These are phyloP conservation scores for Melampsora abietis-canadensis DNA, from an alignment of 1,284 basidiomycete species.

Conservation along the genomic window DNA sequence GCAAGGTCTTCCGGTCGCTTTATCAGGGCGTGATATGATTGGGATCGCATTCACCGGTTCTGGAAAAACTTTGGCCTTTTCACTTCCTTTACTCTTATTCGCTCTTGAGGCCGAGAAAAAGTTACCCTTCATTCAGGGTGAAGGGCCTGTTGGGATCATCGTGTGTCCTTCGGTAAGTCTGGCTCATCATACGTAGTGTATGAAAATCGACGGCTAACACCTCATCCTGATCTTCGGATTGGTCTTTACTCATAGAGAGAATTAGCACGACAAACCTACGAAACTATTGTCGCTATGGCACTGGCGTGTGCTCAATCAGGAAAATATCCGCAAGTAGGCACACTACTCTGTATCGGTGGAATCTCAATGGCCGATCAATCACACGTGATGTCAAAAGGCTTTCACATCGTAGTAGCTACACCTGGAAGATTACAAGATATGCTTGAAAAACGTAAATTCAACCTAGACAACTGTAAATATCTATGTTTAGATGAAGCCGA, in stretches of 20 bases:
- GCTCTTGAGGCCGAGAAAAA: slow-evolving; percentile 88
- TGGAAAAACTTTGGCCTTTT: slow-evolving; percentile 57
- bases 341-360: slow-evolving; percentile 90
- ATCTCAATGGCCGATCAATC: slow-evolving; percentile 96
- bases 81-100: slow-evolving; percentile 64
- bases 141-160: slow-evolving; percentile 91
- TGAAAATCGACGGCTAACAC: background rate
- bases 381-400: slow-evolving; percentile 79
- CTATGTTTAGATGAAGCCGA: slow-evolving; percentile 99
- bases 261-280: slow-evolving; percentile 90
- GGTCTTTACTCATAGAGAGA: slow-evolving; percentile 62
- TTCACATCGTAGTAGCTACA: slow-evolving; percentile 91
- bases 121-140: slow-evolving; percentile 81
- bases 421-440: slow-evolving; percentile 57
- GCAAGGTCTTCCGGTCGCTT: slow-evolving; percentile 91
- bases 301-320: slow-evolving; percentile 66
- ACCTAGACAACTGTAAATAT: slow-evolving; percentile 73
- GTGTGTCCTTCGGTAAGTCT: slow-evolving; percentile 74
- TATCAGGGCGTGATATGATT: slow-evolving; percentile 57
- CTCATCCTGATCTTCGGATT: background rate
- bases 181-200: background rate
- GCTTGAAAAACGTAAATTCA: slow-evolving; percentile 86
- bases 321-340: slow-evolving; percentile 79
- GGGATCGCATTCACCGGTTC: slow-evolving; percentile 57
- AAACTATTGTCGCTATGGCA: slow-evolving; percentile 84